Conservation (phyloP, 257 asterid species). For the Solanum infundibuliforme region DNA sequence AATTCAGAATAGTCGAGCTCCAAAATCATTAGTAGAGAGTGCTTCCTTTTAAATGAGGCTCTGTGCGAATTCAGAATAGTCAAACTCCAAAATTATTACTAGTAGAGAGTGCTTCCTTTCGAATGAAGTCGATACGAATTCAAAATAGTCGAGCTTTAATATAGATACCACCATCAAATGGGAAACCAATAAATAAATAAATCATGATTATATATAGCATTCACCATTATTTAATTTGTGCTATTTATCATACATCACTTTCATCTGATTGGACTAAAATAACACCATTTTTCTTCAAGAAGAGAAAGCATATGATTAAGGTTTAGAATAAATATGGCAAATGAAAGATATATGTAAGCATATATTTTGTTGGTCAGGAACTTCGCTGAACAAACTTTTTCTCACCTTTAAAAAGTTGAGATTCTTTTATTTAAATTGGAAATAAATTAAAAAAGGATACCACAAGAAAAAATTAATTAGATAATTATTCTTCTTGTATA, state of each 20-base stretch:
- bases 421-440: background rate
- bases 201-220: background rate
- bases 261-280: background rate
- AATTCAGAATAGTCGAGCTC: too few relatives aligned
- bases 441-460: background rate
- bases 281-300: background rate
- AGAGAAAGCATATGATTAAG: background rate
- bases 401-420: background rate
- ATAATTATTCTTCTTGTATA: background rate
- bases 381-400: background rate
- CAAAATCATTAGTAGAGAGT: too few relatives aligned
- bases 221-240: background rate
- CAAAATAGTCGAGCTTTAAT: rapidly evolving
- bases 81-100: too few relatives aligned
- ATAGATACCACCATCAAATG: rapidly evolving
- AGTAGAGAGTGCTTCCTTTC: too few relatives aligned
- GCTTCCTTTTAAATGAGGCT: too few relatives aligned
- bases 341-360: background rate
- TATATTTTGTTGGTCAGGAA: background rate
- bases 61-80: too few relatives aligned
- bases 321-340: background rate
- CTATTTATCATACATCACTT: background rate
- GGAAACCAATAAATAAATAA: too few relatives aligned
- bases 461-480: background rate
- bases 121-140: rapidly evolving